These are phyloP conservation scores for Cyberlindnera maritima DNA, from an alignment of 805 yeast species.

Conservation along the genomic window DNA sequence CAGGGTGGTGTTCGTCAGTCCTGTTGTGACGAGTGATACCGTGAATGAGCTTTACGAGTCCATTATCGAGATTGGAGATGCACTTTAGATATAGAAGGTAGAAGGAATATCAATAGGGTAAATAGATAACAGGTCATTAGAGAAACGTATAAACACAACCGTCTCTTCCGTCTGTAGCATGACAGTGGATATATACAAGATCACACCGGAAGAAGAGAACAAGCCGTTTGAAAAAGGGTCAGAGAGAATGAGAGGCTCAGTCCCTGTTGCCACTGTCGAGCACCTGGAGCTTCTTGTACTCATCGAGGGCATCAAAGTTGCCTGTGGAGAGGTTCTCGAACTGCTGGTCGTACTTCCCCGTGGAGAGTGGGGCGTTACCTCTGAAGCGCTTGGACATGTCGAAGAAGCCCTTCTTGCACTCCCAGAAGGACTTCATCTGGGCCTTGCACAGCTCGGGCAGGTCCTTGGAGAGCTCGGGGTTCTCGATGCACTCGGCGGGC, in stretches of 20 bases:
- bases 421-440: conserved; percentile 80
- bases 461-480: conserved; percentile 72
- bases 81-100: not conserved
- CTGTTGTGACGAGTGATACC: conserved; percentile 43
- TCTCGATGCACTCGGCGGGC: conserved; percentile 82
- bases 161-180: not conserved
- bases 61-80: conserved; percentile 36
- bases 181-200: not conserved
- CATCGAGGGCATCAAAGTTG: conserved; percentile 77
- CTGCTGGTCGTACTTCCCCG: conserved; percentile 89
- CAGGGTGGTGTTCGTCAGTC: conserved; percentile 80
- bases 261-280: conserved; percentile 52
- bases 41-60: conserved; percentile 43
- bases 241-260: conserved; percentile 6
- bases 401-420: conserved; percentile 86
- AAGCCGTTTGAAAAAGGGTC: not conserved
- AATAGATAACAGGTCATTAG: not conserved
- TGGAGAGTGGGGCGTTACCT: conserved; percentile 91
- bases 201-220: not conserved
- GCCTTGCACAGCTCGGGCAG: conserved; percentile 88
- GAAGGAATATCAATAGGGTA: not conserved
- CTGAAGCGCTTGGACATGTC: conserved; percentile 89
- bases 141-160: not conserved
- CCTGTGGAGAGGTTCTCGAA: conserved; percentile 78
- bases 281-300: conserved; percentile 65